phyloP scores from a whole-genome alignment of 2,329 filamentous ascomycete genomes.

The Dactylonectria estremocensis region DNA sequence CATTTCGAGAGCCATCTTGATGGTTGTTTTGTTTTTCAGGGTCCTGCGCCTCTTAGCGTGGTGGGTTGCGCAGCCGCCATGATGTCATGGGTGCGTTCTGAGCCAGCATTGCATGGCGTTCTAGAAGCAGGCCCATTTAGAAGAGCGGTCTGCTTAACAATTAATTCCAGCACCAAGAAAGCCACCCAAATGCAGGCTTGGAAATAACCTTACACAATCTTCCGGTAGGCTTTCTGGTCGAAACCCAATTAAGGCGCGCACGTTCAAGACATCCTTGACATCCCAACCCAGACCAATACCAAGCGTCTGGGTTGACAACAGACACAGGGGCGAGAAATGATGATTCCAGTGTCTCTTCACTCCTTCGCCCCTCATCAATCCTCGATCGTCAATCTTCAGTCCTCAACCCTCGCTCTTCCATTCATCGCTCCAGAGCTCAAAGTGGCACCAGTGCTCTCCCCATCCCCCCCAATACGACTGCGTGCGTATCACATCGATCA shows the following conservation, averaged over 20 bases:
- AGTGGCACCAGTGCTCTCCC: background rate
- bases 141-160: constrained; percentile 46
- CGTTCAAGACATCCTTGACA: too few species aligned
- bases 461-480: background rate
- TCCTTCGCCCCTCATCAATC: background rate
- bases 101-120: constrained; percentile 23
- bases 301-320: background rate
- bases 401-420: background rate
- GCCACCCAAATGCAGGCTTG: constrained; percentile 14
- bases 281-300: background rate
- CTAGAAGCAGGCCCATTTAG: constrained; percentile 27
- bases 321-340: background rate
- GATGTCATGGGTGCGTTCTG: constrained; percentile 34
- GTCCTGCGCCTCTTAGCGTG: constrained; percentile 15
- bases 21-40: constrained; percentile 3
- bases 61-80: constrained; percentile 16
- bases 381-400: background rate
- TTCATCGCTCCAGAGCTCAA: background rate
- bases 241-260: background rate
- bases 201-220: constrained; percentile 24
- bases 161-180: constrained; percentile 26
- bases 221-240: background rate
- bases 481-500: background rate
- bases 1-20: constrained; percentile 4
- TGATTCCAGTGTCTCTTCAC: background rate